Evolutionary conservation across 352 stramenopile species (phyloP).

Genomic region (Phytophthora gonapodyides): DNA sequence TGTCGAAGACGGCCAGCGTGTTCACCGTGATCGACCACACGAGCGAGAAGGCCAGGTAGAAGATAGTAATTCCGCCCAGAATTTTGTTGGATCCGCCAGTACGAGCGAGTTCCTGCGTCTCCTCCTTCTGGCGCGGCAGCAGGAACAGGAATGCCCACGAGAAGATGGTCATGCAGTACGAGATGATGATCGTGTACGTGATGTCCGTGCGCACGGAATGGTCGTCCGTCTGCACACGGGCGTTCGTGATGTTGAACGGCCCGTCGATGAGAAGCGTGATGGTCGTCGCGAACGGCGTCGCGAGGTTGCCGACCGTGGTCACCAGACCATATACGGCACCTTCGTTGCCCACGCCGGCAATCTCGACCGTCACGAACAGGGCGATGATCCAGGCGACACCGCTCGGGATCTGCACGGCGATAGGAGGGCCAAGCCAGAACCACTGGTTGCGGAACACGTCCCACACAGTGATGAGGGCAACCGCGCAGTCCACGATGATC

Average conservation of each 20-base stretch:
- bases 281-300: constrained; percentile 36
- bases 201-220: constrained; percentile 37
- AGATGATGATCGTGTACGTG: constrained; percentile 41
- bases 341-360: constrained; percentile 49
- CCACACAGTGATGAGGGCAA: constrained; percentile 42
- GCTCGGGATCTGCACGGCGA: constrained; percentile 35
- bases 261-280: constrained; percentile 40
- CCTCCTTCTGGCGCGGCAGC: constrained; percentile 38
- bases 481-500: constrained; percentile 30
- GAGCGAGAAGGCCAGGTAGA: constrained; percentile 32
- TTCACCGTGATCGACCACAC: constrained; percentile 38
- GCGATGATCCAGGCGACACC: constrained; percentile 42
- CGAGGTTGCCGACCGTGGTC: constrained; percentile 42
- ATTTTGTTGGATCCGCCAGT: constrained; percentile 33
- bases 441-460: constrained; percentile 44
- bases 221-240: constrained; percentile 36
- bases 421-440: constrained; percentile 35
- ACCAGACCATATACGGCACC: constrained; percentile 42
- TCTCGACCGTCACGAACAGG: constrained; percentile 43
- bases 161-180: constrained; percentile 37
- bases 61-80: constrained; percentile 33
- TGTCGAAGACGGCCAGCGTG: constrained; percentile 32
- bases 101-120: constrained; percentile 31
- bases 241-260: constrained; percentile 40
- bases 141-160: constrained; percentile 32